phyloP scores from a whole-genome alignment of 345 rosid genomes.

The Populus euphratica region DNA sequence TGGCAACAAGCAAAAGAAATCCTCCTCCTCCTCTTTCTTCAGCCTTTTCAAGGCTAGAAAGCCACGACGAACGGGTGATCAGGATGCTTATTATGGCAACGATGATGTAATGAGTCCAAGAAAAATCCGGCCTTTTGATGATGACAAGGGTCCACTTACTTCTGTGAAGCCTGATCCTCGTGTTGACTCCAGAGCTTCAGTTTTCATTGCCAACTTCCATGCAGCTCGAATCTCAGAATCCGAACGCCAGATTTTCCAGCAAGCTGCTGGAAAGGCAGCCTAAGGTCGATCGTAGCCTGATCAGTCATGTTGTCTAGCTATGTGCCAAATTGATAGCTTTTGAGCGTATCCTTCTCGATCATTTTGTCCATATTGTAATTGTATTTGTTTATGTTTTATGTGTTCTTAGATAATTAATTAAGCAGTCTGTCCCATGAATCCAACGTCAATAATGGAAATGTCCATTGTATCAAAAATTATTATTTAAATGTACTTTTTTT shows the following conservation, averaged over 20 bases:
- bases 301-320: neutral
- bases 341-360: neutral
- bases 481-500: neutral
- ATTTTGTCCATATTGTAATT: neutral
- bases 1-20: slow-evolving; percentile 29
- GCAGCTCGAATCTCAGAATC: slow-evolving; percentile 44
- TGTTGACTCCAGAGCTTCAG: slow-evolving; percentile 38
- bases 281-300: neutral
- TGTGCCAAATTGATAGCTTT: neutral
- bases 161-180: slow-evolving; percentile 44
- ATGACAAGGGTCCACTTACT: slow-evolving; percentile 26
- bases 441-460: neutral
- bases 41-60: slow-evolving; percentile 38
- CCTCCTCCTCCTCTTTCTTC: slow-evolving; percentile 19
- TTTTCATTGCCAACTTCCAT: slow-evolving; percentile 54
- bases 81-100: neutral
- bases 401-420: neutral
- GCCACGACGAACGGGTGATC: slow-evolving; percentile 20
- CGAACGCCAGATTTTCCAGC: slow-evolving; percentile 31
- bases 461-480: neutral
- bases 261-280: slow-evolving; percentile 2
- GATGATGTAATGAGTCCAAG: slow-evolving; percentile 9
- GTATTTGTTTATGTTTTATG: neutral
- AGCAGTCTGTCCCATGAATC: neutral
- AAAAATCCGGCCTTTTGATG: slow-evolving; percentile 35